Conservation (phyloP, 129 eudicot species). For the Artemisia annua region DNA sequence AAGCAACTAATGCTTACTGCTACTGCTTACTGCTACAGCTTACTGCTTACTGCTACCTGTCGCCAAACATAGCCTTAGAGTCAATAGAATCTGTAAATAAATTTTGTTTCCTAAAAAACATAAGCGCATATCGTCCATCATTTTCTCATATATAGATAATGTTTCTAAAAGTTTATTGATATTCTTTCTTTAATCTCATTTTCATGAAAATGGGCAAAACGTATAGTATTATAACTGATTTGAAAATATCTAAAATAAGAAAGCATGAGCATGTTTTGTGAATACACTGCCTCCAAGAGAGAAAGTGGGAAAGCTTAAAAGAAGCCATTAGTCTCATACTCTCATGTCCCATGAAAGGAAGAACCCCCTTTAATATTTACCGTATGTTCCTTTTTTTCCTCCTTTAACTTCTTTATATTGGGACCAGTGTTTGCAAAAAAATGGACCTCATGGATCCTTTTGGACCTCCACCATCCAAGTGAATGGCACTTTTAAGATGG, state of each 20-base stretch:
- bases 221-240: neutral
- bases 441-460: neutral
- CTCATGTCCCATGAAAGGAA: conserved; percentile 13
- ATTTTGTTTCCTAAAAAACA: too few species aligned
- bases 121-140: too few species aligned
- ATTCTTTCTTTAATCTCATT: neutral
- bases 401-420: conserved; percentile 21
- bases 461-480: conserved; percentile 14
- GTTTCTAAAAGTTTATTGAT: too few species aligned
- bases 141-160: too few species aligned
- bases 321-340: conserved; percentile 25
- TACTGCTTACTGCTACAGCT: too few species aligned
- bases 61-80: too few species aligned
- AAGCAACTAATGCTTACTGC: too few species aligned
- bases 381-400: conserved; percentile 23
- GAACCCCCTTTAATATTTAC: conserved; percentile 20
- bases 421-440: conserved; percentile 22
- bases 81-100: too few species aligned
- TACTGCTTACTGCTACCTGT: too few species aligned
- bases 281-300: conserved; percentile 24
- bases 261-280: conserved; percentile 20
- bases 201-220: neutral
- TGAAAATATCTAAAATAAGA: neutral
- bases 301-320: conserved; percentile 7
- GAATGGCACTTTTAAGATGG: neutral